Conservation (phyloP, 371 early-diverging fungal species). For the Syncephalastrum contaminatum region DNA sequence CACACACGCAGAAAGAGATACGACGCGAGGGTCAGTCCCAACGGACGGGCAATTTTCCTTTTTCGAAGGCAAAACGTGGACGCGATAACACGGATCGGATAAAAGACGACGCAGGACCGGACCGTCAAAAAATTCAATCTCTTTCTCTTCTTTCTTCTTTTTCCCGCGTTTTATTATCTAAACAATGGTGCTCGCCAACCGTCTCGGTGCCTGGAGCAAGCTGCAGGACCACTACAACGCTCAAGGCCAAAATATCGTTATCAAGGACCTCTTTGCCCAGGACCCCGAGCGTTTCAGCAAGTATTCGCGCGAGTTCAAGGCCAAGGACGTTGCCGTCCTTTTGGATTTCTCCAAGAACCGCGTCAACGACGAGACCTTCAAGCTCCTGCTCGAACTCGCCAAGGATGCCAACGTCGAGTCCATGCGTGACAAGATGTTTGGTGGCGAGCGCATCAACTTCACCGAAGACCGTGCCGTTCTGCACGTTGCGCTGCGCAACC, state of each 20-base stretch:
- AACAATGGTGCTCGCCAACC: slow-evolving; percentile 71
- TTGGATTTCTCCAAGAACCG: slow-evolving; percentile 96
- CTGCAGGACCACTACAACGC: slow-evolving; percentile 85
- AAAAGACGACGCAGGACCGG: background rate
- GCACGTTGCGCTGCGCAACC: slow-evolving; percentile 94
- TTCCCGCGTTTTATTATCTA: slow-evolving; percentile 1
- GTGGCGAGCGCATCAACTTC: slow-evolving; percentile 96
- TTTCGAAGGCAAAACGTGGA: slow-evolving; percentile 1
- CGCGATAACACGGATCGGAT: slow-evolving; percentile 1
- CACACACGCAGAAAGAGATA: no score
- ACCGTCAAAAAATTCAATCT: background rate
- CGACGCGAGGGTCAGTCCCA: no score
- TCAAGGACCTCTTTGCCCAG: slow-evolving; percentile 76
- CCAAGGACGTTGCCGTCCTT: slow-evolving; percentile 70
- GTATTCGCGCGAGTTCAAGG: slow-evolving; percentile 76
- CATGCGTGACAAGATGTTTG: slow-evolving; percentile 90
- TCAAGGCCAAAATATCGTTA: slow-evolving; percentile 68
- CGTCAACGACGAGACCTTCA: slow-evolving; percentile 77
- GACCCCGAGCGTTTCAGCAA: slow-evolving; percentile 77
- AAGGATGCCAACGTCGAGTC: slow-evolving; percentile 84
- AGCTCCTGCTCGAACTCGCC: slow-evolving; percentile 78
- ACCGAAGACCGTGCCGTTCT: slow-evolving; percentile 98
- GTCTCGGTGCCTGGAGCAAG: slow-evolving; percentile 78
- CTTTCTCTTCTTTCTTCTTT: slow-evolving; percentile 7
- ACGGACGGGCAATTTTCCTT: no score